Conservation (phyloP, 257 asterid species). For the Solanum stenotomum region DNA sequence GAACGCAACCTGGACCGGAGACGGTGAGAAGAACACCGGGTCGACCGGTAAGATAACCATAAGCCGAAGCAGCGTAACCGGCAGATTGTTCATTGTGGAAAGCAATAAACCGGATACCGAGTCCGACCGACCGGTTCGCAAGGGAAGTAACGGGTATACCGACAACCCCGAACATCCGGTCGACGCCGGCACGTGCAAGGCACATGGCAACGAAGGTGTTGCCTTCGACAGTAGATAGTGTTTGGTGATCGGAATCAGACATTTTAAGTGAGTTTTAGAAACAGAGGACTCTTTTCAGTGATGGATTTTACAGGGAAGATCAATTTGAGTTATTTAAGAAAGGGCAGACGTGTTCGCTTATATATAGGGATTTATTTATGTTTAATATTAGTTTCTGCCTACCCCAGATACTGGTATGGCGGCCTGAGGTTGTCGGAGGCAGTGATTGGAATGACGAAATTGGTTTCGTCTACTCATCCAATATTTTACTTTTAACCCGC, state of each 20-base stretch:
- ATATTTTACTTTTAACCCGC: not conserved
- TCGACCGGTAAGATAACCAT: constrained; percentile 78
- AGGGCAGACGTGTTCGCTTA: not conserved
- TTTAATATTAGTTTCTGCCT: not conserved
- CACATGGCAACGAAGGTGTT: constrained; percentile 66
- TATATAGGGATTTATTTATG: not conserved
- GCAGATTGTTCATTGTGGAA: constrained; percentile 97
- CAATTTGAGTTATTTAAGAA: not conserved
- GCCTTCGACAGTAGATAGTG: constrained; percentile 35
- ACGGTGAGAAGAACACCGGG: constrained; percentile 91
- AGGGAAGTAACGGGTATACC: constrained; percentile 86
- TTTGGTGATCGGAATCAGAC: constrained; percentile 28
- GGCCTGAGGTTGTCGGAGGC: not conserved
- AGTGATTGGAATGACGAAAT: not conserved
- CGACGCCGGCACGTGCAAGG: constrained; percentile 59
- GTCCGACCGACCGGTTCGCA: constrained; percentile 65
- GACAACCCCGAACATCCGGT: constrained; percentile 78
- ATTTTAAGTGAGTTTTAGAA: constrained; percentile 3
- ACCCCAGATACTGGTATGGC: not conserved
- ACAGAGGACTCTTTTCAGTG: not conserved
- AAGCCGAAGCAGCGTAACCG: constrained; percentile 97
- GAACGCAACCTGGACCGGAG: constrained; percentile 95
- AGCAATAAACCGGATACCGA: constrained; percentile 80
- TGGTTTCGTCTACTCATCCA: not conserved
- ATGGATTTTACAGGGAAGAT: not conserved